These are phyloP conservation scores for Solanum bukasovii DNA, from an alignment of 257 asterid species.

Conservation along the genomic window DNA sequence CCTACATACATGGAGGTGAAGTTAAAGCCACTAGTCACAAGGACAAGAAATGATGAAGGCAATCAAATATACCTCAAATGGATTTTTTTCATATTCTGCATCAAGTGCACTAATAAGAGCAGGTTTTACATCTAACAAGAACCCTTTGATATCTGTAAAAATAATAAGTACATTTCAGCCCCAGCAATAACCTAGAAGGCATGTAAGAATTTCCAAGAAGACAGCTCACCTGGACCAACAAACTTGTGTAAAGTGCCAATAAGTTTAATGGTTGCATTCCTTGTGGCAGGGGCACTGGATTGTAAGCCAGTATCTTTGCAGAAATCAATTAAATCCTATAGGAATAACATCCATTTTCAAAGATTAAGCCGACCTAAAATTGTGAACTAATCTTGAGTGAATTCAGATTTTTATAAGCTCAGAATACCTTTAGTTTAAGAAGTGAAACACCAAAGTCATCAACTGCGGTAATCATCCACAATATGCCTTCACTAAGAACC, in stretches of 20 bases:
- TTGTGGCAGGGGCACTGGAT: slow-evolving; percentile 96
- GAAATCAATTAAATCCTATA: slow-evolving; percentile 90
- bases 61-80: slow-evolving; percentile 58
- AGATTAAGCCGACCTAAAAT: not conserved
- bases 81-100: slow-evolving; percentile 94
- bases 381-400: not conserved
- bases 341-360: not conserved
- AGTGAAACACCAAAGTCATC: slow-evolving; percentile 83
- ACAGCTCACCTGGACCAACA: slow-evolving; percentile 89
- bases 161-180: slow-evolving; percentile 11
- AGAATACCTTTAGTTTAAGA: slow-evolving; percentile 71
- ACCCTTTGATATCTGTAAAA: slow-evolving; percentile 76
- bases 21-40: slow-evolving; percentile 1
- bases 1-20: slow-evolving; percentile 29
- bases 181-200: slow-evolving; percentile 4
- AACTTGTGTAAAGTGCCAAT: slow-evolving; percentile 86
- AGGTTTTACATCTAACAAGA: slow-evolving; percentile 91
- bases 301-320: slow-evolving; percentile 95
- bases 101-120: slow-evolving; percentile 96
- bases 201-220: slow-evolving; percentile 1
- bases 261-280: slow-evolving; percentile 88
- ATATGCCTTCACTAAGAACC: slow-evolving; percentile 92
- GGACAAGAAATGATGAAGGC: not conserved
- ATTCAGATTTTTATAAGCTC: not conserved
- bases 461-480: slow-evolving; percentile 91